Evolutionary conservation across 176 grass and related monocot genomes (phyloP), one percentile per base, ranked within the genome.

Genomic region (Saccharum officinarum): DNA sequence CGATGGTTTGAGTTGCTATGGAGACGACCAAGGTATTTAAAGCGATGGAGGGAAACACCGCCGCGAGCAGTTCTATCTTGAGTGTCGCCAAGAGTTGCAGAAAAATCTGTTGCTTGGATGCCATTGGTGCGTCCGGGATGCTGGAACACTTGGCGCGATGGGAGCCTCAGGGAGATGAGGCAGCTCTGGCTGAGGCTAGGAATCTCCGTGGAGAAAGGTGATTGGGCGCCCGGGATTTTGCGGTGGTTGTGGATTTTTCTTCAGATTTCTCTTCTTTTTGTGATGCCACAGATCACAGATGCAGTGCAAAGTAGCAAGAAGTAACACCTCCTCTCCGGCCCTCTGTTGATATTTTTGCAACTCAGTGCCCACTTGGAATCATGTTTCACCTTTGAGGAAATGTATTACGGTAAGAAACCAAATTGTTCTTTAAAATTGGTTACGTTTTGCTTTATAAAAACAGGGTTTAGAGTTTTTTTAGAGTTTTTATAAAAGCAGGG

Each of bases 121-220:
- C 85, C 74, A 91, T 87, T 91, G 85, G 89, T 64, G 75, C 38
- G n/a, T 5, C 26, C 23, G 30, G 18, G 52, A 31, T 67, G 15
- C 22, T 8, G 4, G 49, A 7, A 61, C 69, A 86, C 45, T 45
- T 83, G 73, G 79, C 75, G 75, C 57, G 0, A 22, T 1, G 41
- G 22, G 74, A 28, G 65, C 72, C 61, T 40, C 75, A 39, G 13
- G 64, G 2, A n/a, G 64, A 41, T 40, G 22, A 54, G 71, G 38
- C 71, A 25, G 12, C 7, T 62, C 38, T 86, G 83, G 71, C 16
- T 85, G 37, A 14, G 71, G 63, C 72, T 57, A 47, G 47, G 17
- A 63, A 82, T 72, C 76, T 45, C 38, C 10, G 12, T 18, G 72
- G 22, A 16, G 40, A 34, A 4, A 15, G 18, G 73, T 23, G 86